phyloP scores from a whole-genome alignment of 225 moss, liverwort and hornwort species.

The Climacium dendroides region DNA sequence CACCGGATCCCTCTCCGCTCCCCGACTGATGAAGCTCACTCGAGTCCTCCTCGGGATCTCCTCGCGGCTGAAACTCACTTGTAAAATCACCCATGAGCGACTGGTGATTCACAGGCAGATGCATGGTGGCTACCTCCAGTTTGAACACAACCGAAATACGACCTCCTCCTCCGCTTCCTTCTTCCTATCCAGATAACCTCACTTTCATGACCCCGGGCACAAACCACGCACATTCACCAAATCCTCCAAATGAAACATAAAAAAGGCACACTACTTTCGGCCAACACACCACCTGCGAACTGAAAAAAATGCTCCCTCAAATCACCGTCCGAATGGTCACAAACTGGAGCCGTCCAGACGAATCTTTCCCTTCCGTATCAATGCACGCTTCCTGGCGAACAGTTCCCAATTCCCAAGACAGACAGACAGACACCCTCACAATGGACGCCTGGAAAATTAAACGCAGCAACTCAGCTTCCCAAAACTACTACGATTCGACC shows the following conservation, averaged over 20 bases:
- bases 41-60: constrained; percentile 14
- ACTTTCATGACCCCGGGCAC: constrained; percentile 5
- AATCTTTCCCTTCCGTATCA: neutral
- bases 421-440: neutral
- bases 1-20: constrained; percentile 2
- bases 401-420: neutral
- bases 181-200: neutral
- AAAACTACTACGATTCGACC: neutral
- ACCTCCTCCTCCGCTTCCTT: neutral
- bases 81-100: neutral
- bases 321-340: neutral
- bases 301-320: neutral
- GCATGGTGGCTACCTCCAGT: constrained; percentile 5
- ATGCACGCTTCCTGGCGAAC: neutral
- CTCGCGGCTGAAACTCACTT: neutral
- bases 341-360: neutral
- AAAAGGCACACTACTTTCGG: neutral
- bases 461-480: neutral
- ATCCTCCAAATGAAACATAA: neutral
- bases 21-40: constrained; percentile 10
- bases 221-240: neutral
- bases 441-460: neutral
- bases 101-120: constrained; percentile 4
- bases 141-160: neutral
- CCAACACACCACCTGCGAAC: neutral